Conservation (phyloP, 2,329 filamentous ascomycete species). For the Epicoccum nigrum region DNA sequence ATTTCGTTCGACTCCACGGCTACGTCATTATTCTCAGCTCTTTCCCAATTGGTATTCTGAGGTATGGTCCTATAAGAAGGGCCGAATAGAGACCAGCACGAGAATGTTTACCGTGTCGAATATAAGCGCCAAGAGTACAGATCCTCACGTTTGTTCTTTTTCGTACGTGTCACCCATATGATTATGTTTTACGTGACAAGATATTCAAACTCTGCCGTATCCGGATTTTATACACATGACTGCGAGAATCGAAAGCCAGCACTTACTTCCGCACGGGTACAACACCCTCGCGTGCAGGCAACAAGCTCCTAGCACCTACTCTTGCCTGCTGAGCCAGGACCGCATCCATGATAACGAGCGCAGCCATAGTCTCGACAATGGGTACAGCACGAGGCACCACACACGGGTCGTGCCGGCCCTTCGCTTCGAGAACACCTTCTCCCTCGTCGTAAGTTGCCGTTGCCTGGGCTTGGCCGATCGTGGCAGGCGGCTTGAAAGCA, state of each 20-base stretch:
- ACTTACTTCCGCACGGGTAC: constrained; percentile 36
- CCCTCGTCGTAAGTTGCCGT: constrained; percentile 80
- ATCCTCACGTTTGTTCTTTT: too few species aligned
- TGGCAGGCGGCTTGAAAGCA: constrained; percentile 93
- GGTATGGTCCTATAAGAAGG: constrained; percentile 6
- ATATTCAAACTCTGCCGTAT: not conserved
- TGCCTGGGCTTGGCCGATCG: constrained; percentile 85
- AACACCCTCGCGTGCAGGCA: constrained; percentile 48
- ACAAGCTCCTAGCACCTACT: constrained; percentile 44
- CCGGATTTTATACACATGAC: not conserved
- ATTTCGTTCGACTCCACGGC: not conserved
- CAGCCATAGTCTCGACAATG: constrained; percentile 90
- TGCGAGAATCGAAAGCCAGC: not conserved
- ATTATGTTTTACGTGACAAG: too few species aligned
- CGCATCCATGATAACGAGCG: constrained; percentile 85
- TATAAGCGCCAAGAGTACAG: not conserved
- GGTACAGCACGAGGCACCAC: constrained; percentile 88
- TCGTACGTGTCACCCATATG: too few species aligned
- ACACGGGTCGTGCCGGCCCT: constrained; percentile 92
- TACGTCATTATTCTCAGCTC: constrained; percentile 3
- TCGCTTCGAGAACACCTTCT: constrained; percentile 81
- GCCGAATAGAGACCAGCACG: not conserved
- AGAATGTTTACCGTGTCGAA: too few species aligned
- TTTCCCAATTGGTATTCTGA: constrained; percentile 4
- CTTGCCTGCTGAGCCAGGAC: constrained; percentile 79